A percentile compares a stretch with the other conserved stretches of the same genome.
phyloP scores from a whole-genome alignment of 495 filamentous ascomycete genomes.

The Aspergillus leporis region DNA sequence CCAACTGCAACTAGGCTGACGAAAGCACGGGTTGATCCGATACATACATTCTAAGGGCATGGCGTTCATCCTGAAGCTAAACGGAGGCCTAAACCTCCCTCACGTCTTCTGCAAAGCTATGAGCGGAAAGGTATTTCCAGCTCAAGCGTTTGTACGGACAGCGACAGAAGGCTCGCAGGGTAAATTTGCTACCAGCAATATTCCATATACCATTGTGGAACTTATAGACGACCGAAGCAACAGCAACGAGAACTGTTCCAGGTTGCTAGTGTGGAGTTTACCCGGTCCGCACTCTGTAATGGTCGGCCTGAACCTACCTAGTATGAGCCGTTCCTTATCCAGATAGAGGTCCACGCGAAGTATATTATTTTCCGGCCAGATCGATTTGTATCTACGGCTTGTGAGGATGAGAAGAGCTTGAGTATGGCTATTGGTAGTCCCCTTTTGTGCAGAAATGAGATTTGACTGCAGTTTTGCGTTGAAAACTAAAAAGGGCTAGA shows the following conservation, averaged over 20 bases:
- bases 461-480: too few species aligned
- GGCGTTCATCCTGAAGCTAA: constrained; percentile 32
- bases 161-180: not conserved
- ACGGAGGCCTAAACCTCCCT: constrained; percentile 33
- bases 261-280: constrained; percentile 7
- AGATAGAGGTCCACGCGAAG: not conserved
- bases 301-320: not conserved
- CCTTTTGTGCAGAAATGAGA: too few species aligned
- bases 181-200: not conserved
- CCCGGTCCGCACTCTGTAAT: constrained; percentile 1
- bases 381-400: constrained; percentile 6
- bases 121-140: not conserved
- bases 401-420: not conserved
- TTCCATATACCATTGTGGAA: not conserved
- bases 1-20: constrained; percentile 27
- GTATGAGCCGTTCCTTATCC: constrained; percentile 2
- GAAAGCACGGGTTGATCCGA: constrained; percentile 24
- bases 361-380: constrained; percentile 9
- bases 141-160: not conserved
- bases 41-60: constrained; percentile 29
- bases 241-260: not conserved
- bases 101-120: constrained; percentile 32
- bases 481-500: too few species aligned
- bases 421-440: not conserved
- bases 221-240: not conserved